Percentiles rank a stretch among this genome's conserved stretches.
phyloP scores from a whole-genome alignment of 2,329 filamentous ascomycete genomes.

The Neofusicoccum umdonicola region DNA sequence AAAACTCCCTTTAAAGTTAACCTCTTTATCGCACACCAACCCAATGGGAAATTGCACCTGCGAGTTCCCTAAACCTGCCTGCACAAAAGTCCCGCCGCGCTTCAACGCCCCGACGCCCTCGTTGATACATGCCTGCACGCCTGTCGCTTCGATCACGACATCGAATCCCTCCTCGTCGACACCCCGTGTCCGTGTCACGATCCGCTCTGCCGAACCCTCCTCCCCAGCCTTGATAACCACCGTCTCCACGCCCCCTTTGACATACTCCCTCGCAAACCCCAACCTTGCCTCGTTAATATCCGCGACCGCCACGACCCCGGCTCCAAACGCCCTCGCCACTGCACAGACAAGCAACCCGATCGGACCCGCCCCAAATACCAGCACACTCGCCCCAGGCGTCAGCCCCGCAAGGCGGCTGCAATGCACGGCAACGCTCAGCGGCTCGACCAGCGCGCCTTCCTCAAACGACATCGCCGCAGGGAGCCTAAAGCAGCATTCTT shows the following conservation, averaged over 20 bases:
- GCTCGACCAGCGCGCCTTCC: constrained; percentile 45
- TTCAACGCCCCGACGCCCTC: constrained; percentile 21
- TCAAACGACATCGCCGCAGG: constrained; percentile 39
- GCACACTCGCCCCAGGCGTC: constrained; percentile 70
- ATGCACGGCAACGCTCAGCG: constrained; percentile 81
- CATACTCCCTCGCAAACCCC: constrained; percentile 57
- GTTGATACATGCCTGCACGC: constrained; percentile 23
- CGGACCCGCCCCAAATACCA: constrained; percentile 83
- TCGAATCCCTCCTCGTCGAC: constrained; percentile 17
- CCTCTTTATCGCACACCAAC: constrained; percentile 28
- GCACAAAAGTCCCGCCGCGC: constrained; percentile 24
- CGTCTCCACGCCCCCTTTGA: constrained; percentile 46
- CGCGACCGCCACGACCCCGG: constrained; percentile 62
- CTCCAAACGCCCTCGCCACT: constrained; percentile 60
- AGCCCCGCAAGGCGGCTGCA: constrained; percentile 73
- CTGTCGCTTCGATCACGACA: constrained; percentile 25
- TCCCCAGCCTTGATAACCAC: constrained; percentile 39
- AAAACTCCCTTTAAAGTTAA: constrained; percentile 27
- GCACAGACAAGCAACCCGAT: constrained; percentile 51
- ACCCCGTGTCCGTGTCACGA: not conserved
- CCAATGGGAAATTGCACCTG: constrained; percentile 24
- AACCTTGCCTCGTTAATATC: constrained; percentile 58
- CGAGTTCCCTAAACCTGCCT: constrained; percentile 25
- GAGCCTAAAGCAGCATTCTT: constrained; percentile 42
- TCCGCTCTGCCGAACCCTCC: constrained; percentile 2